Evolutionary conservation across 352 stramenopile species (phyloP).

Genomic region (Detonula confervacea): DNA sequence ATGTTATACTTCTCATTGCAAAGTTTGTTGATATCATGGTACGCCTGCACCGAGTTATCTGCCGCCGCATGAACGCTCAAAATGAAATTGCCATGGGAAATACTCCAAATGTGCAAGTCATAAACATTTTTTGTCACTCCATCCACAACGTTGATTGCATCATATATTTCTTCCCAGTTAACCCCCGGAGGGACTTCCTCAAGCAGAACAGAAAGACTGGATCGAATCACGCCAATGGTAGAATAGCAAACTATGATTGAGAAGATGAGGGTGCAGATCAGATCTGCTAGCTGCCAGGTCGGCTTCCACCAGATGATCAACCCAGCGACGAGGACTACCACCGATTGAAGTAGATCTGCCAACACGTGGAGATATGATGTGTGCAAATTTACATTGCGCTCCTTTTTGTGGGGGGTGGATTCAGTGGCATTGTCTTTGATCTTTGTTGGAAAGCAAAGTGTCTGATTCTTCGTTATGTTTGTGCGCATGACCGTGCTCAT

Average conservation of each 20-base stretch:
- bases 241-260: conserved; percentile 93
- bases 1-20: conserved; percentile 78
- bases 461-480: conserved; percentile 49
- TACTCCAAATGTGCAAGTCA: conserved; percentile 98
- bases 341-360: conserved; percentile 96
- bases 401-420: conserved; percentile 38
- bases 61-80: conserved; percentile 93
- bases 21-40: conserved; percentile 64
- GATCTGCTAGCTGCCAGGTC: conserved; percentile 94
- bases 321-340: conserved; percentile 95
- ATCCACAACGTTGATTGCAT: conserved; percentile 84
- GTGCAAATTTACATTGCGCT: conserved; percentile 94
- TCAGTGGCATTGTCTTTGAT: too few relatives aligned
- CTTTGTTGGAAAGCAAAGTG: conserved; percentile 16
- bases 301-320: conserved; percentile 96
- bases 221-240: conserved; percentile 91
- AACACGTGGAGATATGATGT: conserved; percentile 97
- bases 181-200: conserved; percentile 93
- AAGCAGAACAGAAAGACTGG: conserved; percentile 93
- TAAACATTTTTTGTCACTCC: conserved; percentile 93
- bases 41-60: conserved; percentile 59
- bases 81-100: conserved; percentile 90
- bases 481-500: conserved; percentile 30
- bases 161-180: conserved; percentile 88
- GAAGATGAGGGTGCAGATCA: conserved; percentile 98